Evolutionary conservation across 2,329 filamentous ascomycete species (phyloP).

Genomic region (Purpureocillium takamizusanense): DNA sequence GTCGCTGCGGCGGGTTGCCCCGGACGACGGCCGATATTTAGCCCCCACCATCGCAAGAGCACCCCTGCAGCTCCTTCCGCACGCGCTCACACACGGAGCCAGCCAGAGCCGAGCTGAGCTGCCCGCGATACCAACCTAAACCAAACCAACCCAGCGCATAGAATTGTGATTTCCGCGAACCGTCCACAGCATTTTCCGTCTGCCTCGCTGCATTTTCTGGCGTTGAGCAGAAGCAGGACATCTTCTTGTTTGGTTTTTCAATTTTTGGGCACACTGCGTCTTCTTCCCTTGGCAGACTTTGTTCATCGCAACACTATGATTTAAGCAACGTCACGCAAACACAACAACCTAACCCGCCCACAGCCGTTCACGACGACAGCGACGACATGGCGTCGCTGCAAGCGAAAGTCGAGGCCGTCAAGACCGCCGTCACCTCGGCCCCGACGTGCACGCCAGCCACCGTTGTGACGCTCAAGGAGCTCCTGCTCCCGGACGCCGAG

Average conservation of each 20-base stretch:
- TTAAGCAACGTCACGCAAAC: constrained; percentile 12
- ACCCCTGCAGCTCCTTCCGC: not conserved
- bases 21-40: constrained; percentile 25
- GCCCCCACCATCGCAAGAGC: constrained; percentile 9
- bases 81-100: not conserved
- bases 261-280: constrained; percentile 12
- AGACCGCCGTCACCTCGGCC: constrained; percentile 41
- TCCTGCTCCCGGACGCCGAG: constrained; percentile 28
- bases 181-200: constrained; percentile 6
- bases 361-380: not conserved
- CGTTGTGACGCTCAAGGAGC: constrained; percentile 37
- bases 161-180: not conserved
- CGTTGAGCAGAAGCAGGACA: constrained; percentile 8
- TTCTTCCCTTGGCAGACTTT: constrained; percentile 3
- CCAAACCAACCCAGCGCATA: too few relatives aligned
- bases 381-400: constrained; percentile 33
- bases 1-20: constrained; percentile 20
- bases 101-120: too few relatives aligned
- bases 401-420: constrained; percentile 39
- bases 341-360: constrained; percentile 9
- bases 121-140: too few relatives aligned
- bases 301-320: constrained; percentile 22
- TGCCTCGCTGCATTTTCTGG: constrained; percentile 7
- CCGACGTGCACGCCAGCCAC: constrained; percentile 43
- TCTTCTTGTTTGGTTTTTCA: constrained; percentile 13